Evolutionary conservation across 768 basidiomycete genomes (phyloP).

Genomic region (Russula abietina): DNA sequence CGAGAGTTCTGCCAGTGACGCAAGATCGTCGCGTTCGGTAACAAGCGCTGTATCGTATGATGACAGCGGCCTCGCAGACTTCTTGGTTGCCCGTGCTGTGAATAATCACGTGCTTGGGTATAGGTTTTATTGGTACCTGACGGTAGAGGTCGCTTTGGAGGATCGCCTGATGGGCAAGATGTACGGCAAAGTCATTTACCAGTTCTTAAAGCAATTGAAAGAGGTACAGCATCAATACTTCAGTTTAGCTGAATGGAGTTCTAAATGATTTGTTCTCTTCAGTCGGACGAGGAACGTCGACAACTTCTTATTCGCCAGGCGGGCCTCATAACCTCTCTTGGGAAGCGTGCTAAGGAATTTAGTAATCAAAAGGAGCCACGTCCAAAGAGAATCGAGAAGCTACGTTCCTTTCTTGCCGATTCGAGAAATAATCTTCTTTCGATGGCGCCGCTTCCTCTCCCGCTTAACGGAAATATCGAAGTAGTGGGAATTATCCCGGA

Average conservation of each 20-base stretch:
- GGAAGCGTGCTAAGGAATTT: conserved; percentile 80
- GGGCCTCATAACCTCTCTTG: conserved; percentile 79
- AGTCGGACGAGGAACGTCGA: conserved; percentile 70
- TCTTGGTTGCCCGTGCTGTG: conserved; percentile 81
- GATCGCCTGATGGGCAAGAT: conserved; percentile 37
- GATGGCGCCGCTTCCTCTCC: conserved; percentile 78
- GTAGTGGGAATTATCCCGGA: conserved; percentile 86
- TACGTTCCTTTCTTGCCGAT: conserved; percentile 79
- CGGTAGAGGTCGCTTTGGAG: conserved; percentile 89
- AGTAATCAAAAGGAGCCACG: conserved; percentile 87
- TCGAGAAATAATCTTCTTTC: conserved; percentile 77
- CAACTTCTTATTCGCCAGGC: conserved; percentile 91
- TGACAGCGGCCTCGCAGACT: conserved; percentile 90
- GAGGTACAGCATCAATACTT: conserved; percentile 48
- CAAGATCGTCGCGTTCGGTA: conserved; percentile 64
- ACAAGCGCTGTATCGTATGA: conserved; percentile 78
- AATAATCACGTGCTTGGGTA: conserved; percentile 83
- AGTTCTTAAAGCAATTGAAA: conserved; percentile 81
- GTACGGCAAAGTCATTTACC: conserved; percentile 58
- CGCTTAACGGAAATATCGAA: conserved; percentile 81
- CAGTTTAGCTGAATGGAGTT: not conserved
- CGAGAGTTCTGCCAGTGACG: conserved; percentile 75
- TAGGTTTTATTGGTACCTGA: conserved; percentile 93
- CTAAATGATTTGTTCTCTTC: not conserved
- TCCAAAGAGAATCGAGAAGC: conserved; percentile 95